phyloP scores from a whole-genome alignment of 805 yeast species.

The Maudiozyma bulderi region DNA sequence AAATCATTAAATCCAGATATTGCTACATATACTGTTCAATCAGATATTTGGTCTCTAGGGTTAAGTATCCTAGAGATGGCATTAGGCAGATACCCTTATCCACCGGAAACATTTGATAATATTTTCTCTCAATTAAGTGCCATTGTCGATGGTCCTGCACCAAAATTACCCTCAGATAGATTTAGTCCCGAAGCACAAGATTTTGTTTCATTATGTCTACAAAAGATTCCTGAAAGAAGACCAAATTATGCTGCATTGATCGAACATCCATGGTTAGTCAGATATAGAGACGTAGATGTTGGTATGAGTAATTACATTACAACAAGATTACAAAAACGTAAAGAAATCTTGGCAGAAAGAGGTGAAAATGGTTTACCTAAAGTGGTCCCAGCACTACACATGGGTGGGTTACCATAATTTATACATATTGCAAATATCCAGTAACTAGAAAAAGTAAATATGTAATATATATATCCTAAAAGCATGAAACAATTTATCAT shows the following conservation, averaged over 20 bases:
- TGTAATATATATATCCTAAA: too few relatives aligned
- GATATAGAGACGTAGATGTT: slow-evolving; percentile 35
- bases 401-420: slow-evolving; percentile 25
- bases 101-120: slow-evolving; percentile 83
- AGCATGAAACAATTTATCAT: too few relatives aligned
- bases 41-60: slow-evolving; percentile 94
- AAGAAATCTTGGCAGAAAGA: slow-evolving; percentile 18
- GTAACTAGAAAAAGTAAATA: background rate
- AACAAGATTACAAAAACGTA: slow-evolving; percentile 26
- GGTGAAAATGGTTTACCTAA: slow-evolving; percentile 22
- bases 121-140: slow-evolving; percentile 91
- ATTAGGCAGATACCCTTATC: slow-evolving; percentile 89
- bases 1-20: slow-evolving; percentile 65
- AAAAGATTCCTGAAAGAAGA: slow-evolving; percentile 70
- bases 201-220: slow-evolving; percentile 69
- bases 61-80: slow-evolving; percentile 80
- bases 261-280: slow-evolving; percentile 74
- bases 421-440: background rate
- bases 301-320: slow-evolving; percentile 32
- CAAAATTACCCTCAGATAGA: slow-evolving; percentile 52
- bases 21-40: slow-evolving; percentile 79
- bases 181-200: slow-evolving; percentile 71
- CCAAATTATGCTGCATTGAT: slow-evolving; percentile 72
- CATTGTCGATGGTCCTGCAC: slow-evolving; percentile 93
- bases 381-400: slow-evolving; percentile 29